Percentiles rank a stretch among this genome's conserved stretches.
phyloP scores from a whole-genome alignment of 768 basidiomycete species.

The Kwoniella pini region DNA sequence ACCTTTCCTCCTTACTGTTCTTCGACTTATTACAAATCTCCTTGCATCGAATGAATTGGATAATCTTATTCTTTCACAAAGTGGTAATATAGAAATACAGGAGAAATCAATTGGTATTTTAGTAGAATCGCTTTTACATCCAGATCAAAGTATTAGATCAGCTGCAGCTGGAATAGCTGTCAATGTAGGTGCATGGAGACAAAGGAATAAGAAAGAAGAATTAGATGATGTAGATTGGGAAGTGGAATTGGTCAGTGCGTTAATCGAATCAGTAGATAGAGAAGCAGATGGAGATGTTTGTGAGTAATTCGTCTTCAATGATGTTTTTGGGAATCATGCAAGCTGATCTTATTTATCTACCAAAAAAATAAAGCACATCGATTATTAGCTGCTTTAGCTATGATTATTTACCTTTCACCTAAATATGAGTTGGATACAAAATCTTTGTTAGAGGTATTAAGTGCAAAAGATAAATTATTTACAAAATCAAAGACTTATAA shows the following conservation, averaged over 20 bases:
- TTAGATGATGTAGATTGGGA: slow-evolving; percentile 77
- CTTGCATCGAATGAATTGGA: slow-evolving; percentile 40
- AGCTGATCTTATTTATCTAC: neutral
- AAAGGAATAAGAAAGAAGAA: slow-evolving; percentile 57
- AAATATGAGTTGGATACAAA: slow-evolving; percentile 62
- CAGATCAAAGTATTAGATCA: slow-evolving; percentile 68
- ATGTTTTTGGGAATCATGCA: no score
- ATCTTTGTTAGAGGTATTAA: slow-evolving; percentile 70
- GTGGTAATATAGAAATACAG: slow-evolving; percentile 20
- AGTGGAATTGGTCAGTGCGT: slow-evolving; percentile 75
- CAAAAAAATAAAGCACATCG: slow-evolving; percentile 66
- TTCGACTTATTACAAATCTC: slow-evolving; percentile 52
- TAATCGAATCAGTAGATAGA: slow-evolving; percentile 74
- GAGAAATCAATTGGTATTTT: slow-evolving; percentile 61
- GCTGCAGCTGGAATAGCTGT: slow-evolving; percentile 82
- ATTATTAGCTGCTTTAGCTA: slow-evolving; percentile 72
- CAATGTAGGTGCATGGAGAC: slow-evolving; percentile 68
- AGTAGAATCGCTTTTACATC: slow-evolving; percentile 68
- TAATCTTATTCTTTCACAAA: slow-evolving; percentile 27
- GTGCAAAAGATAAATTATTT: slow-evolving; percentile 61
- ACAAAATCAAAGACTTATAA: slow-evolving; percentile 58
- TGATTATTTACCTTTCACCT: slow-evolving; percentile 75
- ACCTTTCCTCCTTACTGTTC: slow-evolving; percentile 52
- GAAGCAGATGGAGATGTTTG: slow-evolving; percentile 82
- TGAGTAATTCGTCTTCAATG: slow-evolving; percentile 58